Evolutionary conservation across 345 rosid species (phyloP).

Genomic region (Raphanus sativus): DNA sequence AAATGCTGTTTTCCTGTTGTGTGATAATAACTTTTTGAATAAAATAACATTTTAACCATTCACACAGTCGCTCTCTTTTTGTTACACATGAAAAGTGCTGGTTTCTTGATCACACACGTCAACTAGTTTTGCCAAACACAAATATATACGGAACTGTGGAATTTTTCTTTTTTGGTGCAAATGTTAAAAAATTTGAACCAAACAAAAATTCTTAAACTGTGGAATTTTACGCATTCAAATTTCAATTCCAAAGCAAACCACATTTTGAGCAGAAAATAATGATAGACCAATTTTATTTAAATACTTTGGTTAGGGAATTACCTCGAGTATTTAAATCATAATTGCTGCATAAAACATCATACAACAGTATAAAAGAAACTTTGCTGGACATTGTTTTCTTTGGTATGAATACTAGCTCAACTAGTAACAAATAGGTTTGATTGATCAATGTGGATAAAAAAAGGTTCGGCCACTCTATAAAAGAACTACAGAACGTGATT

Average conservation of each 20-base stretch:
- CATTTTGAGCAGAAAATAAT: not conserved
- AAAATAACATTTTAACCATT: not conserved
- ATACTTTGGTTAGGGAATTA: not conserved
- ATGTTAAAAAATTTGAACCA: too few relatives aligned
- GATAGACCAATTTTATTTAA: not conserved
- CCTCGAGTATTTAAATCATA: not conserved
- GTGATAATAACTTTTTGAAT: not conserved
- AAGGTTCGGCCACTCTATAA: not conserved
- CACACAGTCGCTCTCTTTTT: not conserved
- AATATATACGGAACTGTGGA: not conserved
- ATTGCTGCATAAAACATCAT: not conserved
- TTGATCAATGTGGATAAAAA: not conserved
- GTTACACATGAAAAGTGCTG: not conserved
- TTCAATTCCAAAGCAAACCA: not conserved
- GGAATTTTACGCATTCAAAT: not conserved
- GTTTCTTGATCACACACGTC: not conserved
- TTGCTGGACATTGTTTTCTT: not conserved
- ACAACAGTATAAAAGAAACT: not conserved
- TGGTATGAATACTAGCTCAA: not conserved
- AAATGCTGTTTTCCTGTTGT: not conserved
- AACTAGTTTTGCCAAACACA: not conserved
- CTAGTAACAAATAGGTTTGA: not conserved
- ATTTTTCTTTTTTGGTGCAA: not conserved
- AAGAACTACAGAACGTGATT: conserved; percentile 8
- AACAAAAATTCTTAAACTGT: not conserved